phyloP scores from a whole-genome alignment of 1,284 basidiomycete genomes.

The Rhodofomes roseus region DNA sequence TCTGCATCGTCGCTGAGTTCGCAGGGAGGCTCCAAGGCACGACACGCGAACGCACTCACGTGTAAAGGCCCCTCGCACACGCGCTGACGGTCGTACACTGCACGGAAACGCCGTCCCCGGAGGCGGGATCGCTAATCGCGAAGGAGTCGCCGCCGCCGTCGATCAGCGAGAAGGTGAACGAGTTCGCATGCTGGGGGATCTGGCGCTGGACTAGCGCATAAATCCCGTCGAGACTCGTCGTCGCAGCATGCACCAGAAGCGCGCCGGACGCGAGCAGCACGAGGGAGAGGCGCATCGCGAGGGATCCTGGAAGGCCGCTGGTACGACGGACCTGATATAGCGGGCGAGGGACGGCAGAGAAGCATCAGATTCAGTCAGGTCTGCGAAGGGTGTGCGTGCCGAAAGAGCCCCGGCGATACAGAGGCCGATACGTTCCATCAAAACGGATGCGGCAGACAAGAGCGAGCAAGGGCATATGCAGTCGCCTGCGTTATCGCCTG shows the following conservation, averaged over 20 bases:
- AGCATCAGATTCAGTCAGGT: background rate
- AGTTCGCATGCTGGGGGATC: conserved; percentile 22
- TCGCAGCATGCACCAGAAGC: conserved; percentile 4
- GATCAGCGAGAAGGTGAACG: conserved; percentile 24
- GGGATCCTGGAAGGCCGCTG: background rate
- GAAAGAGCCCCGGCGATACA: background rate
- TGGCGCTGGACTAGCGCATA: conserved; percentile 26
- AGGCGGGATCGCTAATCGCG: conserved; percentile 20
- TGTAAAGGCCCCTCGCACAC: conserved; percentile 28
- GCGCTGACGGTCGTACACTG: conserved; percentile 27
- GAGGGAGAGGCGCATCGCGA: conserved; percentile 5
- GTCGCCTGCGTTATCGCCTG: background rate
- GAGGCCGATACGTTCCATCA: background rate
- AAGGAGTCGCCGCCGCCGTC: conserved; percentile 24
- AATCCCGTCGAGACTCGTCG: conserved; percentile 19
- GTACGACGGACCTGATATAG: conserved; percentile 1
- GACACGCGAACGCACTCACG: conserved; percentile 14
- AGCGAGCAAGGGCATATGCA: background rate
- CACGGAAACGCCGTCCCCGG: conserved; percentile 20
- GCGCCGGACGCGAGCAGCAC: conserved; percentile 4
- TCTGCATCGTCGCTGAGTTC: conserved; percentile 15
- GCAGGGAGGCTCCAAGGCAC: too few species aligned
- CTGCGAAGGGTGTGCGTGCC: background rate
- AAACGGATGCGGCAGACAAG: background rate
- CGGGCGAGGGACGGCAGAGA: background rate